Evolutionary conservation across 2,329 filamentous ascomycete species (phyloP), one percentile per base, ranked within the genome.

Genomic region (Alternaria sp.): DNA sequence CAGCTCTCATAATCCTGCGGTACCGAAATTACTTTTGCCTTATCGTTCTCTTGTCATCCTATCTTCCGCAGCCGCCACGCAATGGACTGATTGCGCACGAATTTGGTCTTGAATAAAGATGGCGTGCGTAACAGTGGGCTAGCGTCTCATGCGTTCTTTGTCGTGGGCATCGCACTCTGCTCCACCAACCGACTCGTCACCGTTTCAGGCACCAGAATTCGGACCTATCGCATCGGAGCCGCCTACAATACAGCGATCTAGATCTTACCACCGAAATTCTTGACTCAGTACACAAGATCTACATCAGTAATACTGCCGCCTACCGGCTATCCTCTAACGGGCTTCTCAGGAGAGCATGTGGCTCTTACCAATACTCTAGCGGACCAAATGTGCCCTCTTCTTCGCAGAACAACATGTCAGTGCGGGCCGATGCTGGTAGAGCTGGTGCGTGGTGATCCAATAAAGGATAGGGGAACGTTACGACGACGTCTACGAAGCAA

Each of bases 161-260:
- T 60, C 57, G 54, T 58, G 53, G 67, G 55, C 57, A 57, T 61
- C 59, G 45, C 44, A 48, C 36, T 46, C 28, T 54, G 43, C 40
- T 64, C 50, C 59, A 65, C 63, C 56, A 52, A 41, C 51, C 57
- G 59, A 57, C 54, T 66, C 59, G 56, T 65, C 57, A 57, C 63
- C 60, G 67, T 68, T 68, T 67, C 69, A 75, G 72, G 72, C 73
- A 74, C 53, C 71, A 65, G 63, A 65, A 68, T 74, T 67, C 63
- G 20, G 63, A 59, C 73, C 68, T 68, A 74, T 74, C 62, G 66
- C 22, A 55, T 58, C 41, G 49, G 50, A 36, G 65, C 55, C 73
- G 72, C 72, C 69, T 75, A 28, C 14, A 49, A 20, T 46, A n/a
- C 44, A 53, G 27, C 27, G 30, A 41, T 60, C 48, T 40, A 57